These are phyloP conservation scores for Glomus cerebriforme DNA, from an alignment of 192 early-diverging fungal genomes.

Conservation along the genomic window DNA sequence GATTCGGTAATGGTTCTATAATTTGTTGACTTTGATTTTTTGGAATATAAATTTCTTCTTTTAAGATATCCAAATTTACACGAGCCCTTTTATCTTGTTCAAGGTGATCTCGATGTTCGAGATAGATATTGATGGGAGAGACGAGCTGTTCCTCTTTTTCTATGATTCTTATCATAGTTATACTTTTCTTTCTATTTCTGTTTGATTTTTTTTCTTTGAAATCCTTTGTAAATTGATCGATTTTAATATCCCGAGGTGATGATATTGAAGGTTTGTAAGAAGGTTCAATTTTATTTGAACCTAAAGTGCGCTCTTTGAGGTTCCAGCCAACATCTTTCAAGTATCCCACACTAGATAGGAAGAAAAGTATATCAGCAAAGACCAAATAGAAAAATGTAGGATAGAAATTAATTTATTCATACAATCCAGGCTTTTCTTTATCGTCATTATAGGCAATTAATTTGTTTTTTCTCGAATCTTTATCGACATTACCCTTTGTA, in stretches of 20 bases:
- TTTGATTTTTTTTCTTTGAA: background rate
- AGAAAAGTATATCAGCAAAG: background rate
- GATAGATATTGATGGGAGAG: background rate
- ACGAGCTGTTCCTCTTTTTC: background rate
- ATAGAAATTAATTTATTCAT: background rate
- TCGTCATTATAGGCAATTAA: background rate
- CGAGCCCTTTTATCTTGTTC: background rate
- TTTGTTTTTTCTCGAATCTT: background rate
- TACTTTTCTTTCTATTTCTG: background rate
- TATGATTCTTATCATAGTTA: background rate
- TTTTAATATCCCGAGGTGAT: background rate
- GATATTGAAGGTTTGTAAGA: background rate
- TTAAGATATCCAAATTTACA: conserved; percentile 3
- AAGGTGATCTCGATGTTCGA: conserved; percentile 5
- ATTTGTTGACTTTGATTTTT: background rate
- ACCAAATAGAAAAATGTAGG: too few species aligned
- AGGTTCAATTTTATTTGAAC: background rate
- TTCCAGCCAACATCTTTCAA: background rate
- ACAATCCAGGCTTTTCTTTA: background rate
- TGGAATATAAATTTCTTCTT: conserved; percentile 5
- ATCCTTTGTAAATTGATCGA: background rate
- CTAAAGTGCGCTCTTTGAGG: background rate
- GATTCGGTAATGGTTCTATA: background rate
- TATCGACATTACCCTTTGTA: background rate
- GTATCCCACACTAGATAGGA: background rate